Evolutionary conservation across 108 stramenopile species (phyloP), one percentile per base, ranked within the genome.

Genomic region (Ochromonas danica): DNA sequence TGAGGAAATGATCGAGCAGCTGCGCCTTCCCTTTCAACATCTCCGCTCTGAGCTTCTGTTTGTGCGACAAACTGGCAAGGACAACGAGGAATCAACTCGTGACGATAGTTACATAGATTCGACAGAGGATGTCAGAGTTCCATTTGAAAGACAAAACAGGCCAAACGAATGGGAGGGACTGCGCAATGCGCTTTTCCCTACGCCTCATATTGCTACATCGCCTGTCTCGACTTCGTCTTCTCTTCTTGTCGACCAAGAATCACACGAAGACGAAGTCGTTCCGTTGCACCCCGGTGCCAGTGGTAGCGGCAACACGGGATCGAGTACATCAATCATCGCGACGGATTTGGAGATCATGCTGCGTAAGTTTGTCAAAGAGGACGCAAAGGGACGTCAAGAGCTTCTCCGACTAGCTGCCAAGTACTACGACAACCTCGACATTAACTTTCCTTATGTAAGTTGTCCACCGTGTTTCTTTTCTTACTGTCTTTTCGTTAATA

Each of bases 371-470:
- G 63, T 67, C 10, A 22, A 67, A 28, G 63, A 67, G 31, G 63
- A 67, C 31, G 63, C 3, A 28, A 25, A 67, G 10, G 63, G 63
- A 6, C 17, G 31, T 3, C 17, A 36, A 28, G 17, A 22, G 33
- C 30, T 67, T 28, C 35, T 67, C 17, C 3, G 3, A 6, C 14
- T 31, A 28, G 63, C 63, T 6, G 10, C 14, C 17, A 67, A 67
- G 31, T 67, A 67, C 31, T 67, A 67, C 31, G 63, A 67, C 10
- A 25, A 67, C 10, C 31, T 67, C 3, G 63, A 67, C 31, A 10
- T 67, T 3, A 67, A 67, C 17, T 67, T 67, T 25, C 63, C 63
- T 36, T 31, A 3, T 28, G 63, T 67, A 36, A 67, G 63, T 67
- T 67, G 63, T 25, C 3, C 63, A 10, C 35, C 63, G 25, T 36